Percentiles rank a stretch among this genome's conserved stretches.
Conservation (phyloP, 495 filamentous ascomycete species). For the Neurospora discreta region DNA sequence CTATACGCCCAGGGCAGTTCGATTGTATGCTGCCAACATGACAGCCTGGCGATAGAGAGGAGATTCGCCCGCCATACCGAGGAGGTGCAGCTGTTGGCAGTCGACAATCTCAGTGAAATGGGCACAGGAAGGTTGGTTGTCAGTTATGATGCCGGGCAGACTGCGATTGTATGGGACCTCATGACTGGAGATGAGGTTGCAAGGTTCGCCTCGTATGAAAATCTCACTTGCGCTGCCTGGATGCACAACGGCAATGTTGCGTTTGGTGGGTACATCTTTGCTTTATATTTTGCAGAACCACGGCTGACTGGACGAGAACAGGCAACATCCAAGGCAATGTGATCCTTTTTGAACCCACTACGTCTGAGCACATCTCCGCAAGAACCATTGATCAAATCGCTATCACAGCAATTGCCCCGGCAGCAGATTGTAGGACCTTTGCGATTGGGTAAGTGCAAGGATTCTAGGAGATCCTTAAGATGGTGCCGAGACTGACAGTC, state of each 20-base stretch:
- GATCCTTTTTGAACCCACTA: conserved; percentile 86
- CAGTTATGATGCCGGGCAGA: conserved; percentile 85
- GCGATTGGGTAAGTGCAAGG: conserved; percentile 69
- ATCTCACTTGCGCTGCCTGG: conserved; percentile 76
- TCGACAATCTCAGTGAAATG: conserved; percentile 85
- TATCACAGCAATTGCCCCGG: conserved; percentile 81
- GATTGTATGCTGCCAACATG: conserved; percentile 77
- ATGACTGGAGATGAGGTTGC: conserved; percentile 85
- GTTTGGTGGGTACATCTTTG: conserved; percentile 54
- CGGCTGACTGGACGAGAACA: conserved; percentile 26
- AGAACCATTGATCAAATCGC: conserved; percentile 86
- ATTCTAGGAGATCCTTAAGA: neutral
- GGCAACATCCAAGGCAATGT: conserved; percentile 86
- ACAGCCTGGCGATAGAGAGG: conserved; percentile 81
- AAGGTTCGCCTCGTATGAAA: conserved; percentile 81
- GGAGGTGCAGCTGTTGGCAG: conserved; percentile 69
- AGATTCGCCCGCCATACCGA: conserved; percentile 78
- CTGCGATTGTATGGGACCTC: conserved; percentile 93
- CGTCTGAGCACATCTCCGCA: conserved; percentile 85
- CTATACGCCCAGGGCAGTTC: conserved; percentile 72
- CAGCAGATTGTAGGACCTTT: conserved; percentile 89
- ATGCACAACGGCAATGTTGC: conserved; percentile 97
- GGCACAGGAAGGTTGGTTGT: conserved; percentile 79
- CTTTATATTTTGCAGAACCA: neutral
- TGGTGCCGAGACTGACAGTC: conserved; percentile 18